A percentile compares a stretch with the other conserved stretches of the same genome.
Evolutionary conservation across 352 stramenopile genomes (phyloP).

Genomic region (Ochromonadaceae sp.): DNA sequence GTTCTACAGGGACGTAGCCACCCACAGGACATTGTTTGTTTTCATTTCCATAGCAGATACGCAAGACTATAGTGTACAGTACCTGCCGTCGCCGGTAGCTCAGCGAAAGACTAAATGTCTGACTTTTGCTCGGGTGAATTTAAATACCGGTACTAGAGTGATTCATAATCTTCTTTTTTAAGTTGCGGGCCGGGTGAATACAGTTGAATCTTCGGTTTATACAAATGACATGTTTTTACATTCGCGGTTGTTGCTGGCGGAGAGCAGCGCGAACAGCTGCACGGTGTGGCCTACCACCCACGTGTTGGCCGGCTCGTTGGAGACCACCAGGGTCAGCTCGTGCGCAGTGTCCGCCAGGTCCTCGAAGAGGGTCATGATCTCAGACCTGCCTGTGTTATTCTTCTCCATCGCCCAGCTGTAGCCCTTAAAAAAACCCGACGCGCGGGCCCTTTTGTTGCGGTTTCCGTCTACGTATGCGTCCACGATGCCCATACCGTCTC

Average conservation of each 20-base stretch:
- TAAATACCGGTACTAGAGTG: too few relatives aligned
- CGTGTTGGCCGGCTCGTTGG: neutral
- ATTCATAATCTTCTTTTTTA: too few relatives aligned
- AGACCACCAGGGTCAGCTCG: neutral
- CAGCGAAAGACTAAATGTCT: too few relatives aligned
- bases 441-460: neutral
- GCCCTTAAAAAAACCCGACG: constrained; percentile 13
- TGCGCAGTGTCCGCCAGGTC: neutral
- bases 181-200: too few relatives aligned
- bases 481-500: constrained; percentile 10
- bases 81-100: too few relatives aligned
- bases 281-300: constrained; percentile 3
- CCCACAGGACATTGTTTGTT: too few relatives aligned
- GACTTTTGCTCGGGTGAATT: too few relatives aligned
- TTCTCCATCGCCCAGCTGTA: constrained; percentile 17
- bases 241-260: neutral
- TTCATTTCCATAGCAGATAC: too few relatives aligned
- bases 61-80: too few relatives aligned
- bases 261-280: constrained; percentile 12
- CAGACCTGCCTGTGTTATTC: constrained; percentile 10
- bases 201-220: neutral
- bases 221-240: constrained; percentile 8
- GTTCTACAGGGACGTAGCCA: too few relatives aligned
- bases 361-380: constrained; percentile 17
- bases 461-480: constrained; percentile 11